Evolutionary conservation across 352 stramenopile species (phyloP).

Genomic region (Globisporangium solare): DNA sequence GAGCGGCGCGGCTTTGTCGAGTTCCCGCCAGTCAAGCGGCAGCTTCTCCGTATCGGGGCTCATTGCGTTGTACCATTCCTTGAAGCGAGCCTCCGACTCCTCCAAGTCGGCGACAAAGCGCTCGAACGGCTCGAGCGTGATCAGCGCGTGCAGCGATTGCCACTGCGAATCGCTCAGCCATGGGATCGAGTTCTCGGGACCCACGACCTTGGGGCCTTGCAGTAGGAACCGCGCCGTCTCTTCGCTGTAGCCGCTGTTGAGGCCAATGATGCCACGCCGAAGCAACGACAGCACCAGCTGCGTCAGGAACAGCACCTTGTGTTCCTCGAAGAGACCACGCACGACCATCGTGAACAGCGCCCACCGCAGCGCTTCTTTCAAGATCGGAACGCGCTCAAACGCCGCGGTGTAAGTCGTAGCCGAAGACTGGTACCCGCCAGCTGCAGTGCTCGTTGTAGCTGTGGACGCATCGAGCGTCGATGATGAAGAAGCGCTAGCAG

Average conservation of each 20-base stretch:
- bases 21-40: conserved; percentile 88
- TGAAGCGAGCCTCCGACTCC: conserved; percentile 87
- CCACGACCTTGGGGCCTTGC: conserved; percentile 57
- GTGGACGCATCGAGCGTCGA: too few relatives aligned
- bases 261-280: conserved; percentile 51
- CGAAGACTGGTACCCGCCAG: conserved; percentile 20
- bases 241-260: conserved; percentile 64
- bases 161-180: conserved; percentile 87
- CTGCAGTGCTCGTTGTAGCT: neutral
- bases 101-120: conserved; percentile 84
- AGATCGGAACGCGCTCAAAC: conserved; percentile 48
- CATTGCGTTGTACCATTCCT: conserved; percentile 89
- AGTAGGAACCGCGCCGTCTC: conserved; percentile 80
- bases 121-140: conserved; percentile 80
- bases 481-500: neutral
- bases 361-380: conserved; percentile 79
- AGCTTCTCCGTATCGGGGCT: conserved; percentile 87
- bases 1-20: conserved; percentile 88
- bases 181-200: conserved; percentile 65
- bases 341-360: conserved; percentile 89
- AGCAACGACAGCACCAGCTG: conserved; percentile 86
- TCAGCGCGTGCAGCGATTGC: conserved; percentile 74
- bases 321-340: conserved; percentile 89
- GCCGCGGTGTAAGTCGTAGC: conserved; percentile 25
- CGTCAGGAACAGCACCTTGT: conserved; percentile 88